These are phyloP conservation scores for Papilionanthe hybrid DNA, from an alignment of 116 monocot species.

Conservation along the genomic window DNA sequence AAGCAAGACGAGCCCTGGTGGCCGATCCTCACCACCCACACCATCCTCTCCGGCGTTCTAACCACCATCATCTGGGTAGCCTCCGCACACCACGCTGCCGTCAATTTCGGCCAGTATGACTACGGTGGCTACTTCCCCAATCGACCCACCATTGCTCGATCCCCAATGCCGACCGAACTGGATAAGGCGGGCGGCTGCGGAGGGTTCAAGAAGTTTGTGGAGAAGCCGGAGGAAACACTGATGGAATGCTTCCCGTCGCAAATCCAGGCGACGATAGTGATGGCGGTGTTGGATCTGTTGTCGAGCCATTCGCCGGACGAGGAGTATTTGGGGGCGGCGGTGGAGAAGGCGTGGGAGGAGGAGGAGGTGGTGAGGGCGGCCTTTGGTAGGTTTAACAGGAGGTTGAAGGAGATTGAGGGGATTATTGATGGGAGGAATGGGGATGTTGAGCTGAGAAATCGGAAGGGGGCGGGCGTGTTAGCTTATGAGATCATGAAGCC, in stretches of 20 bases:
- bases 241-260: slow-evolving; percentile 37
- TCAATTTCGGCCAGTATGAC: slow-evolving; percentile 76
- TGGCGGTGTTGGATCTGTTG: slow-evolving; percentile 50
- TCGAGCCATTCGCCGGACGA: slow-evolving; percentile 67
- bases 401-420: neutral
- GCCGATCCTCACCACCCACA: slow-evolving; percentile 35
- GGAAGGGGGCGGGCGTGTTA: neutral
- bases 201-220: neutral
- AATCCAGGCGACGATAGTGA: slow-evolving; percentile 45
- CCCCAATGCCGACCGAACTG: slow-evolving; percentile 28
- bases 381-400: neutral
- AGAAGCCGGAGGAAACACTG: slow-evolving; percentile 32
- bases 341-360: neutral
- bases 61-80: slow-evolving; percentile 64
- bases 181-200: slow-evolving; percentile 12
- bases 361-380: neutral
- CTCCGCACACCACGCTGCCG: slow-evolving; percentile 72
- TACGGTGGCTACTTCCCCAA: slow-evolving; percentile 42
- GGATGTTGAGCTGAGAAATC: neutral
- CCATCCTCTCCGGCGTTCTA: slow-evolving; percentile 24
- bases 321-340: slow-evolving; percentile 48
- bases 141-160: slow-evolving; percentile 21
- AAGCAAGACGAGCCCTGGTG: slow-evolving; percentile 56
- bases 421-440: neutral
- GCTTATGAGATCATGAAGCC: neutral